These are phyloP conservation scores for Colletotrichum brevisporum DNA, from an alignment of 2,329 filamentous ascomycete genomes.

Conservation along the genomic window DNA sequence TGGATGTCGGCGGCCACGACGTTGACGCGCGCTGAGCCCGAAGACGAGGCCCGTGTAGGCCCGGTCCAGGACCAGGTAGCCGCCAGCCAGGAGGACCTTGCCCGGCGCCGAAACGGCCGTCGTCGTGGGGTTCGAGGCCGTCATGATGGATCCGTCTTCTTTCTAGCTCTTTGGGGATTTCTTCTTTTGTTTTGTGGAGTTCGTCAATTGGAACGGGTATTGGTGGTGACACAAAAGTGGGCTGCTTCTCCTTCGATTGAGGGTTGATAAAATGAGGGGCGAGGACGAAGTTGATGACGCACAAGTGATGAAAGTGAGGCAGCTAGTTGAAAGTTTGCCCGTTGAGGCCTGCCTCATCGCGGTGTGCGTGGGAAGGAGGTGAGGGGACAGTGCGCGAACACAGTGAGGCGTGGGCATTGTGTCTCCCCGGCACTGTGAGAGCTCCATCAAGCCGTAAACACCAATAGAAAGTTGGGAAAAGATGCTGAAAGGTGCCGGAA, in stretches of 20 bases:
- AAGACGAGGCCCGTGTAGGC: constrained; percentile 83
- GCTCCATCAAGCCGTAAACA: neutral
- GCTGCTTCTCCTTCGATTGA: too few species aligned
- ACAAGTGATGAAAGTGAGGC: constrained; percentile 29
- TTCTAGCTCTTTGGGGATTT: neutral
- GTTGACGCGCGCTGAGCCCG: constrained; percentile 77
- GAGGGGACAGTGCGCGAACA: constrained; percentile 13
- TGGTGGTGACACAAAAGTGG: neutral
- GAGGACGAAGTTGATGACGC: constrained; percentile 29
- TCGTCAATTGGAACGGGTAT: neutral
- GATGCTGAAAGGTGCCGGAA: too few species aligned
- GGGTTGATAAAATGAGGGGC: neutral
- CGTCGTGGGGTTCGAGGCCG: constrained; percentile 49
- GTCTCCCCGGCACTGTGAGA: neutral
- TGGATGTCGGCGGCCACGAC: constrained; percentile 71
- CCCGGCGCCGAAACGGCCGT: constrained; percentile 89
- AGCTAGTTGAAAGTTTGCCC: constrained; percentile 31
- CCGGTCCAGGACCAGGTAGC: constrained; percentile 94
- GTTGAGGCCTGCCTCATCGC: constrained; percentile 12
- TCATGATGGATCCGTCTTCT: neutral
- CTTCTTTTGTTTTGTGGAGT: neutral
- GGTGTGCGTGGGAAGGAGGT: neutral
- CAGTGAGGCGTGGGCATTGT: neutral
- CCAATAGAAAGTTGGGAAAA: neutral
- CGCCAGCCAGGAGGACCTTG: constrained; percentile 94